Base-by-base conservation (phyloP, 495 filamentous ascomycete genomes). In the Xylaria nigripes region DNA sequence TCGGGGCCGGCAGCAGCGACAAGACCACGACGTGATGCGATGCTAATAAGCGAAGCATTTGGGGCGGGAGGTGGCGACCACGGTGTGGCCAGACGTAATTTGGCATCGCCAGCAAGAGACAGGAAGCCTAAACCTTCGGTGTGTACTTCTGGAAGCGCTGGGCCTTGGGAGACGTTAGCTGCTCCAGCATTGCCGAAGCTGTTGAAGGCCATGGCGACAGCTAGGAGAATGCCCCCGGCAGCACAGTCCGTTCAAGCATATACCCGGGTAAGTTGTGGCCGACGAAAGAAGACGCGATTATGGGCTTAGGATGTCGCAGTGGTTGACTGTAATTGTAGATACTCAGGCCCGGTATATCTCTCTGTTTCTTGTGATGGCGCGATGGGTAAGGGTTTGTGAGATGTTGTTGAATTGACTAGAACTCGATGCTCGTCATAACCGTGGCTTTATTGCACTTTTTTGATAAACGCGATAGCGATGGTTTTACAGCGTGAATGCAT, bases 1-100 rank as follows among this genome's bases (percentile, higher is more conserved):
- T 93, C 85, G 24, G 92, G 92, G 10, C 86, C 84, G 48, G 89
- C 93, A 42, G 90, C 94, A 47, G 90, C 93, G 40, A 96, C 75
- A 6, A 97, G 72, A 18, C 89, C 90, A 69, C 84, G 86, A 48
- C 74, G 81, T 16, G 86, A 81, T 29, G 94, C 90, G 58, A 97
- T 79, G 61, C 84, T 85, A 45, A 99, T 75, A 34, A 99, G 84
- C n/a, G 89, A 88, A 41, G 86, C 81, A 22, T 85, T 90, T 3
- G 90, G 78, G 9, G 82, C 73, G n/a, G 93, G 94, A 44, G 90
- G 76, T 24, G 74, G 70, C 29, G 87, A 82, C 87, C 92, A 99
- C 64, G 84, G 78, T 34, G 87, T 77, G 0, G 89, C 84, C 42
- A 97, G 79, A 60, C 82, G 84, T 58, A 99, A 68, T 66, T 90